Conservation (phyloP, 1,139 yeast genomes). For the Lodderomyces margitis region DNA sequence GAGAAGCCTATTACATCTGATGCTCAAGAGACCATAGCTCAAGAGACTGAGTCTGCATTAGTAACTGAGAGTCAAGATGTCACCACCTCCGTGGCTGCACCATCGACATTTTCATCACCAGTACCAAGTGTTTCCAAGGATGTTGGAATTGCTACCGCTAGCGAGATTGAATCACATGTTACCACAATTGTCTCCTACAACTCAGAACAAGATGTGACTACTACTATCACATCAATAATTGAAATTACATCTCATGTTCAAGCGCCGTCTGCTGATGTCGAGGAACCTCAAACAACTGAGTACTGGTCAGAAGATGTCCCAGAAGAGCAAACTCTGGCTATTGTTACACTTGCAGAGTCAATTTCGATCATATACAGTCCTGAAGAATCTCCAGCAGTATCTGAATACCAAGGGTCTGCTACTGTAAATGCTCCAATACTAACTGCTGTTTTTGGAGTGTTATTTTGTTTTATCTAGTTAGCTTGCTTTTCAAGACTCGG, state of each 20-base stretch:
- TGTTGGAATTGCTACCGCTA: no score
- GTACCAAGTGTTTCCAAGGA: no score
- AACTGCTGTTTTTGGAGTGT: neutral
- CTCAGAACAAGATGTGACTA: constrained; percentile 17
- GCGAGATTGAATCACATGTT: neutral
- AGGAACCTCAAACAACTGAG: neutral
- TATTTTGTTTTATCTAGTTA: neutral
- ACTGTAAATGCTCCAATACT: neutral
- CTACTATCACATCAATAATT: constrained; percentile 22
- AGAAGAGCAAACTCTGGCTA: constrained; percentile 3
- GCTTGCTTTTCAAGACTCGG: neutral
- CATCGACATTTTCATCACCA: neutral
- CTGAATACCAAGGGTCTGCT: neutral
- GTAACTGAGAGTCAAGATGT: neutral
- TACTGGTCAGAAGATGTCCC: neutral
- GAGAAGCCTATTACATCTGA: neutral
- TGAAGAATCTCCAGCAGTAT: neutral
- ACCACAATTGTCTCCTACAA: neutral
- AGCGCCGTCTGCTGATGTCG: neutral
- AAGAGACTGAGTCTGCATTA: neutral
- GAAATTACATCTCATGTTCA: constrained; percentile 7
- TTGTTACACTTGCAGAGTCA: constrained; percentile 1
- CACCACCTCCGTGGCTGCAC: neutral
- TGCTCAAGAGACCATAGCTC: neutral
- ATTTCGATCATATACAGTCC: neutral